Conservation (phyloP, 2,329 filamentous ascomycete genomes). For the Passalora sequoiae region DNA sequence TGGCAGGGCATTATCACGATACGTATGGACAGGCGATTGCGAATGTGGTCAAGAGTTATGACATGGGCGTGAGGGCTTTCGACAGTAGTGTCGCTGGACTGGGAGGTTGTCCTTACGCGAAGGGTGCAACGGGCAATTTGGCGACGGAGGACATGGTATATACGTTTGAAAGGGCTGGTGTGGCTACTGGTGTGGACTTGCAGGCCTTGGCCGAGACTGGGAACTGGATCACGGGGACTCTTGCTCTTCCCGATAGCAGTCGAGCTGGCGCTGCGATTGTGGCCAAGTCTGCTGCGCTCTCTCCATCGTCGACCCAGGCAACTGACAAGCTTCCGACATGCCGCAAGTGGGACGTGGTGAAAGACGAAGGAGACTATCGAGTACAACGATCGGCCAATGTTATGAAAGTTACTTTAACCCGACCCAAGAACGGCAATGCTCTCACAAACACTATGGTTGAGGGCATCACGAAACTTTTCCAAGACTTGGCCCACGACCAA, state of each 20-base stretch:
- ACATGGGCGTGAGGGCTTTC: slow-evolving; percentile 26
- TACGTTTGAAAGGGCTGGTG: slow-evolving; percentile 23
- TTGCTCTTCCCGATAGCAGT: slow-evolving; percentile 22
- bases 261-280: slow-evolving; percentile 24
- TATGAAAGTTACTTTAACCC: slow-evolving; percentile 17
- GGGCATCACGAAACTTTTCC: slow-evolving; percentile 15
- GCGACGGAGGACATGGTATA: slow-evolving; percentile 31
- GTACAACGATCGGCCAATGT: slow-evolving; percentile 11
- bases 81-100: slow-evolving; percentile 29
- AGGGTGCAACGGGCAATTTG: slow-evolving; percentile 28
- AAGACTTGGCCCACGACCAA: slow-evolving; percentile 10
- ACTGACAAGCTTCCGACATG: slow-evolving; percentile 5
- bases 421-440: slow-evolving; percentile 20
- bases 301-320: neutral
- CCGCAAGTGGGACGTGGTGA: neutral
- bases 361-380: slow-evolving; percentile 5
- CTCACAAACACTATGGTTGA: slow-evolving; percentile 20
- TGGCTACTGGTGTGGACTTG: slow-evolving; percentile 27
- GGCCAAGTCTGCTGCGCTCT: slow-evolving; percentile 6
- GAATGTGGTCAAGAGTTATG: slow-evolving; percentile 25
- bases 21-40: slow-evolving; percentile 30
- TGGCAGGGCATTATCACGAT: slow-evolving; percentile 32
- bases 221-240: slow-evolving; percentile 25
- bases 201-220: slow-evolving; percentile 20
- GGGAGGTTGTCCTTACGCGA: slow-evolving; percentile 30